A percentile compares a stretch with the other conserved stretches of the same genome.
Conservation (phyloP, 495 filamentous ascomycete species). For the Achaetomiella virescens region DNA sequence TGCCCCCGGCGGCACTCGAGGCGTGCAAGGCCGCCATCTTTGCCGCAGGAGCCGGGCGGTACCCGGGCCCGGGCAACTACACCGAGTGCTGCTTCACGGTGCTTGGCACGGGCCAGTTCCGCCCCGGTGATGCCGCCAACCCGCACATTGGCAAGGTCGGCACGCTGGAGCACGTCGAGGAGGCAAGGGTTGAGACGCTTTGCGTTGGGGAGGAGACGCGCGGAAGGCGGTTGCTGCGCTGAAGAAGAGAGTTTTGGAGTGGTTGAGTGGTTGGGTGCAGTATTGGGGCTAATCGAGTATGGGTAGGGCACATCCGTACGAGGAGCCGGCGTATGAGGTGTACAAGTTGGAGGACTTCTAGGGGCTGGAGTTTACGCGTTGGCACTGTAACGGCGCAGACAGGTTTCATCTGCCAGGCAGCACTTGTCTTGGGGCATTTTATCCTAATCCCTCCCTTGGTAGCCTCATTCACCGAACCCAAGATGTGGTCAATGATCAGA, state of each 20-base stretch:
- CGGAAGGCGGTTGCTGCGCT: conserved; percentile 49
- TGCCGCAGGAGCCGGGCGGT: conserved; percentile 55
- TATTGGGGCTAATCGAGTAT: neutral
- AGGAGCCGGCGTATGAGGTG: conserved; percentile 69
- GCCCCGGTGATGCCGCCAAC: conserved; percentile 44
- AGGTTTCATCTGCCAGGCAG: too few relatives aligned
- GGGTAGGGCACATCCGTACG: conserved; percentile 67
- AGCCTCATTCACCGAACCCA: too few relatives aligned
- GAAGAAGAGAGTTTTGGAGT: conserved; percentile 42
- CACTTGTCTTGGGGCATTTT: too few relatives aligned
- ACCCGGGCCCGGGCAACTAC: conserved; percentile 53
- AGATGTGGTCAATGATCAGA: too few relatives aligned
- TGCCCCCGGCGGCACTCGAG: conserved; percentile 43
- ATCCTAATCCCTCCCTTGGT: too few relatives aligned
- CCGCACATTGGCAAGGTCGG: conserved; percentile 52
- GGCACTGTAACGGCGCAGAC: too few relatives aligned
- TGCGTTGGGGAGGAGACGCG: conserved; percentile 41
- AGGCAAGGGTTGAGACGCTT: conserved; percentile 50
- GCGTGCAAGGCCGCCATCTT: conserved; percentile 57
- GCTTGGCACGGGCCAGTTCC: conserved; percentile 53
- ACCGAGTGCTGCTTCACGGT: conserved; percentile 54
- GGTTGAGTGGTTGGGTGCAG: neutral
- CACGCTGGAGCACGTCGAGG: conserved; percentile 43
- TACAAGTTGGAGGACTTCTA: conserved; percentile 67
- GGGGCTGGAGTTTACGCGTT: conserved; percentile 8